These are phyloP conservation scores for Phoma herbarum DNA, from an alignment of 2,329 filamentous ascomycete genomes.

Conservation along the genomic window DNA sequence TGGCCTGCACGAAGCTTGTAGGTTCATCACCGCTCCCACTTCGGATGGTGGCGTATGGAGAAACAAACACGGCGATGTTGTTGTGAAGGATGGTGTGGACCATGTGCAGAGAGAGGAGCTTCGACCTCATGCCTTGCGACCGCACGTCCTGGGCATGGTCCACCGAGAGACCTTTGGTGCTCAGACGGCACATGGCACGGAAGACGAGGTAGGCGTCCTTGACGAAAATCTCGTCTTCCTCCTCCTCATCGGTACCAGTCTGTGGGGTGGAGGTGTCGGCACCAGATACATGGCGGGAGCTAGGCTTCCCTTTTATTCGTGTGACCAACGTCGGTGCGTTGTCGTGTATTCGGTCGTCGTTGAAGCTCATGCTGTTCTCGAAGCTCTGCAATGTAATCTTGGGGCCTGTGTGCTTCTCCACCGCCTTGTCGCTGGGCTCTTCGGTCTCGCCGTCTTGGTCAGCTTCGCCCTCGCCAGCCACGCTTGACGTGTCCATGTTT, in stretches of 20 bases:
- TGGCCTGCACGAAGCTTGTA: slow-evolving; percentile 90
- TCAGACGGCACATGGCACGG: slow-evolving; percentile 95
- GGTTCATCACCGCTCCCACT: slow-evolving; percentile 88
- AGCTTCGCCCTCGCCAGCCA: slow-evolving; percentile 53
- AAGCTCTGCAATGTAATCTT: slow-evolving; percentile 75
- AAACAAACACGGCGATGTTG: slow-evolving; percentile 88
- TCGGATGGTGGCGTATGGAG: slow-evolving; percentile 88
- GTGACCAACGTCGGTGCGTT: slow-evolving; percentile 74
- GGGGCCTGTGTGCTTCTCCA: slow-evolving; percentile 59
- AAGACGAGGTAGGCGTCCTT: slow-evolving; percentile 98
- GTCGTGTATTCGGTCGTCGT: slow-evolving; percentile 71
- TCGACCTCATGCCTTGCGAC: slow-evolving; percentile 96
- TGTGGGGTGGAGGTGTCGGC: slow-evolving; percentile 49
- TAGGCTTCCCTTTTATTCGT: slow-evolving; percentile 60
- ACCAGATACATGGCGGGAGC: slow-evolving; percentile 57
- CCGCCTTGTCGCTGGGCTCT: slow-evolving; percentile 54
- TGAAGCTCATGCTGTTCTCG: slow-evolving; percentile 71
- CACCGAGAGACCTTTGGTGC: slow-evolving; percentile 86
- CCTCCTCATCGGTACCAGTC: slow-evolving; percentile 63
- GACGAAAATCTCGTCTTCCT: slow-evolving; percentile 95
- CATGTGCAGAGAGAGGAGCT: slow-evolving; percentile 92
- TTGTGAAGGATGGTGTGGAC: slow-evolving; percentile 96
- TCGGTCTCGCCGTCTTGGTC: slow-evolving; percentile 48
- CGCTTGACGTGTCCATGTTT: slow-evolving; percentile 36
- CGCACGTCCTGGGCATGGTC: slow-evolving; percentile 94